Evolutionary conservation across 1,139 yeast species (phyloP).

Genomic region (Eremothecium sinecaudum): DNA sequence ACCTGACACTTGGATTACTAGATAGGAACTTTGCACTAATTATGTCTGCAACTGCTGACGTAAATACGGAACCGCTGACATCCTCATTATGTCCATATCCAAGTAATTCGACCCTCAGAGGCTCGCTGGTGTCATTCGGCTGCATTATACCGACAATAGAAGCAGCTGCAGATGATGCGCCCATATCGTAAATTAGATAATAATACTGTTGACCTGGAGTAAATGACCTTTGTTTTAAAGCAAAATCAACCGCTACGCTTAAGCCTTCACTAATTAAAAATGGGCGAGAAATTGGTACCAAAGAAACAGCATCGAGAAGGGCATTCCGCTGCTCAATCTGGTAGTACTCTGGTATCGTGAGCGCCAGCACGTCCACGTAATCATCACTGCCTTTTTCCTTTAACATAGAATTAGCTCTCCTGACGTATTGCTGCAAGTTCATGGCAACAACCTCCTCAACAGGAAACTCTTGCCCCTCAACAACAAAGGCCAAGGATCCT

Average conservation of each 20-base stretch:
- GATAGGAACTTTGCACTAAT: constrained; percentile 50
- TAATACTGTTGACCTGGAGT: constrained; percentile 43
- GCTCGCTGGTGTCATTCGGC: constrained; percentile 33
- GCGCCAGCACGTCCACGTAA: constrained; percentile 37
- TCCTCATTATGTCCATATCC: constrained; percentile 58
- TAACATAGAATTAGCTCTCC: constrained; percentile 50
- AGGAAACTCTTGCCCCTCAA: constrained; percentile 42
- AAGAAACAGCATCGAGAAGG: constrained; percentile 53
- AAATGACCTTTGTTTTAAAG: constrained; percentile 30
- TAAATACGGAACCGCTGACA: constrained; percentile 70
- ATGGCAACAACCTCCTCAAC: constrained; percentile 82
- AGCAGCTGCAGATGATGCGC: constrained; percentile 86
- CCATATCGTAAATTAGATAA: constrained; percentile 78
- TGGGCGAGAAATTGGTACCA: constrained; percentile 37
- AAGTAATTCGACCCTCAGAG: constrained; percentile 48
- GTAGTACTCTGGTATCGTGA: constrained; percentile 72
- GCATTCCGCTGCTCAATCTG: constrained; percentile 60
- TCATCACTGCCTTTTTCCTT: constrained; percentile 46
- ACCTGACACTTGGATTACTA: constrained; percentile 28
- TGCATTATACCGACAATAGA: constrained; percentile 61
- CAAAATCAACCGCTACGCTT: constrained; percentile 78
- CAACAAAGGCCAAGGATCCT: constrained; percentile 47
- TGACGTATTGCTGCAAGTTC: constrained; percentile 59
- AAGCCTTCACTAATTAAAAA: constrained; percentile 82
- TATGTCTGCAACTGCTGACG: constrained; percentile 52